Conservation (phyloP, 139 green algal species). For the Chloropicon primus region DNA sequence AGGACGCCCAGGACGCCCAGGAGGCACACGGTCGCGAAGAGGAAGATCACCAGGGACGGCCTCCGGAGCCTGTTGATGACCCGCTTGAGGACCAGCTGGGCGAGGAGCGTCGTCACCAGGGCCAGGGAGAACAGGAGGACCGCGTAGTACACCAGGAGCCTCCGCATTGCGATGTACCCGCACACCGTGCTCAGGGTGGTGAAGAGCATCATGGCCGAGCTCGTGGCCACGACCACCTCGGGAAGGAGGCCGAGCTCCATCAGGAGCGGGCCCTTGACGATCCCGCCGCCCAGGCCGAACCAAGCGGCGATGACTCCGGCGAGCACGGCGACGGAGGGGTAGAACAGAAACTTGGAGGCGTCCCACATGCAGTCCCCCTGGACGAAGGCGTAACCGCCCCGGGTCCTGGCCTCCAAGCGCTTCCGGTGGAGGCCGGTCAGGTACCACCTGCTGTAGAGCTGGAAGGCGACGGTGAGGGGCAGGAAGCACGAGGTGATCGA, state of each 20-base stretch:
- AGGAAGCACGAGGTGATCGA: constrained; percentile 25
- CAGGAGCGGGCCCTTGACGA: constrained; percentile 50
- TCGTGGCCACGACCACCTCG: constrained; percentile 42
- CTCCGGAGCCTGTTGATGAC: neutral
- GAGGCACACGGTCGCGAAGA: neutral
- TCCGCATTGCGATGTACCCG: constrained; percentile 35
- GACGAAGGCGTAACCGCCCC: neutral
- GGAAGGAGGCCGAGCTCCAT: constrained; percentile 39
- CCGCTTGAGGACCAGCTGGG: constrained; percentile 15
- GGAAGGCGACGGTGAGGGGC: constrained; percentile 17
- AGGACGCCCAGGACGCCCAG: neutral
- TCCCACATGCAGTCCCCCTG: constrained; percentile 17
- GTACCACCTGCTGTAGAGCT: constrained; percentile 8
- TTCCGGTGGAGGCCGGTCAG: constrained; percentile 3
- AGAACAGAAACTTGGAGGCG: constrained; percentile 30
- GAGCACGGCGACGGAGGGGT: constrained; percentile 32
- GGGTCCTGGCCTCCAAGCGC: neutral
- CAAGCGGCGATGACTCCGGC: constrained; percentile 43
- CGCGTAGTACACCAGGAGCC: constrained; percentile 25
- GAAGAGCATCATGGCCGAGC: constrained; percentile 38
- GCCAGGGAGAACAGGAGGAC: constrained; percentile 18
- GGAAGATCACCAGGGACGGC: neutral
- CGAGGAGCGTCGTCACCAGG: constrained; percentile 20
- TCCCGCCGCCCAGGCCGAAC: constrained; percentile 56
- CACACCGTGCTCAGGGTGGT: constrained; percentile 4